A percentile compares a stretch with the other conserved stretches of the same genome.
These are phyloP conservation scores for Hyparrhenia diplandra DNA, from an alignment of 176 grass and related monocot species.

Conservation along the genomic window DNA sequence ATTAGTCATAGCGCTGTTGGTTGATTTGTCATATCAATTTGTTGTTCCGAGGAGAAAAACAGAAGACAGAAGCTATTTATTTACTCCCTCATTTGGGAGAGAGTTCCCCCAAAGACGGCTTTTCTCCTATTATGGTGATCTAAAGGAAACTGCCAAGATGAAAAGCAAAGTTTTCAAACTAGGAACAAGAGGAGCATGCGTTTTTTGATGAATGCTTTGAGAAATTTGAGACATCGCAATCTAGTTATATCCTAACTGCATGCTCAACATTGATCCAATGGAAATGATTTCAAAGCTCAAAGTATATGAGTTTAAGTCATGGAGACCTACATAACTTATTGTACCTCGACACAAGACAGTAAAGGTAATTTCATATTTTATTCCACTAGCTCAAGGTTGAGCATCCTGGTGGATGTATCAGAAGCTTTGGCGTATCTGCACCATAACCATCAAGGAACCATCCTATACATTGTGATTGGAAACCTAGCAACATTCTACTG, in stretches of 20 bases:
- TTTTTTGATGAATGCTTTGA: conserved; percentile 24
- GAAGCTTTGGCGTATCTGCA: conserved; percentile 27
- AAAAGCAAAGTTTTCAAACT: conserved; percentile 11
- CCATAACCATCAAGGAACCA: neutral
- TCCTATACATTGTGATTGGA: conserved; percentile 24
- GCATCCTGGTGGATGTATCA: conserved; percentile 19
- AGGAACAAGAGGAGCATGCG: neutral
- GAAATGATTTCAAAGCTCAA: conserved; percentile 40
- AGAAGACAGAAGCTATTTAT: neutral
- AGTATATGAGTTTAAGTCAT: conserved; percentile 22
- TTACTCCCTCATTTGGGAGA: neutral
- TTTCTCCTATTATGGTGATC: conserved; percentile 12
- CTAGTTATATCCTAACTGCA: conserved; percentile 19
- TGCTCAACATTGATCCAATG: conserved; percentile 25
- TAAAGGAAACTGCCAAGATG: neutral
- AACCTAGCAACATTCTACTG: conserved; percentile 19
- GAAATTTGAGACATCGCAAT: conserved; percentile 32
- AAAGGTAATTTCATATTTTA: neutral
- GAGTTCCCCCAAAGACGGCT: neutral
- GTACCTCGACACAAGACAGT: neutral
- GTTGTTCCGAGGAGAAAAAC: neutral
- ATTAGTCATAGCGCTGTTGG: neutral
- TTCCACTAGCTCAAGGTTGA: conserved; percentile 22
- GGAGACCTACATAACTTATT: conserved; percentile 8
- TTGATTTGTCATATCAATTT: neutral